Evolutionary conservation across 2,329 filamentous ascomycete species (phyloP).

Genomic region (Cytospora piceicola): DNA sequence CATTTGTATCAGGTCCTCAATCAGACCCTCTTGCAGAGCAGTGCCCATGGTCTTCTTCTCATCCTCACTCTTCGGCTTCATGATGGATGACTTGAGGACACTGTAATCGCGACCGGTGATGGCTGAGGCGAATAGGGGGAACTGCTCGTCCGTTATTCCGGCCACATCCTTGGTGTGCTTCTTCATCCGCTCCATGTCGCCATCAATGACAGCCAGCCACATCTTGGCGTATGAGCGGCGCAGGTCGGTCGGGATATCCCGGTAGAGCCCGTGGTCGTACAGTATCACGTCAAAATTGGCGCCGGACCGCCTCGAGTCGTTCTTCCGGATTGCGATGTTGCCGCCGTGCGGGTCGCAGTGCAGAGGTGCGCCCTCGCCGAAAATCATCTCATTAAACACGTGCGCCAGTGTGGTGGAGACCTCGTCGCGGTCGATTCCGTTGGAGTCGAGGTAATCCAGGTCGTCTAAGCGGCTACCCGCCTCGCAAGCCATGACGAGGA

Average conservation of each 20-base stretch:
- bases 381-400: conserved; percentile 99
- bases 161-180: conserved; percentile 88
- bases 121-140: conserved; percentile 91
- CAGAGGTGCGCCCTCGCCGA: conserved; percentile 82
- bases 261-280: conserved; percentile 96
- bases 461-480: conserved; percentile 87
- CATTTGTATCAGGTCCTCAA: conserved; percentile 85
- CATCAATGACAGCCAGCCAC: conserved; percentile 94
- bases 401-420: conserved; percentile 87
- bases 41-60: conserved; percentile 89
- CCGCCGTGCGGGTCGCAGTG: conserved; percentile 98
- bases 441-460: conserved; percentile 79
- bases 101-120: conserved; percentile 93
- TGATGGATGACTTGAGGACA: conserved; percentile 67
- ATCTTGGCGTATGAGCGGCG: conserved; percentile 92
- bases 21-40: conserved; percentile 82
- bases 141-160: conserved; percentile 84
- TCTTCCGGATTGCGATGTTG: conserved; percentile 89
- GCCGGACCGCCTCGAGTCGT: conserved; percentile 57
- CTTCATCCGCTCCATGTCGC: conserved; percentile 83
- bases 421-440: conserved; percentile 91
- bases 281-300: conserved; percentile 93
- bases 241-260: conserved; percentile 79
- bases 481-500: conserved; percentile 94
- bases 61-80: conserved; percentile 64